Conservation (phyloP, 2,329 filamentous ascomycete genomes). For the Harringtonia aguacate region DNA sequence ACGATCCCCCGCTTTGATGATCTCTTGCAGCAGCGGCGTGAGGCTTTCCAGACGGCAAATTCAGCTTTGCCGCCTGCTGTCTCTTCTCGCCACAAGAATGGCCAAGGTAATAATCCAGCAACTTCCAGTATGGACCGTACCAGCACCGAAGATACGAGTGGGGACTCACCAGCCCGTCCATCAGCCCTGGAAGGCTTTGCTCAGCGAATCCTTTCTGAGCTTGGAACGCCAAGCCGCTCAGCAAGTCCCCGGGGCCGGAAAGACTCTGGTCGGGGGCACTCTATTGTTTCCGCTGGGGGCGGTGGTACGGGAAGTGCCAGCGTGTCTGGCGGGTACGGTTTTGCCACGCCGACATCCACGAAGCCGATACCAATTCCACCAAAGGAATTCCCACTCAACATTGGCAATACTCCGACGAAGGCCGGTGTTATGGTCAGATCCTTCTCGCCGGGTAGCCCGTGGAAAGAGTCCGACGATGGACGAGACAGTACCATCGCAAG, state of each 20-base stretch:
- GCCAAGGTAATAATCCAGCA: constrained; percentile 9
- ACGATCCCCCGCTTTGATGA: constrained; percentile 64
- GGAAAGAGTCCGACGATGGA: constrained; percentile 16
- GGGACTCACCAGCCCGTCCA: constrained; percentile 40
- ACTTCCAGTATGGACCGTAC: constrained; percentile 26
- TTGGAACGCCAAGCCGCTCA: constrained; percentile 41
- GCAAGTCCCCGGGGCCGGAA: constrained; percentile 39
- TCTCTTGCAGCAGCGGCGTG: constrained; percentile 53
- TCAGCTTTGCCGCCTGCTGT: constrained; percentile 6
- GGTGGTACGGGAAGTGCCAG: not conserved
- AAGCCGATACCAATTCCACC: constrained; percentile 24
- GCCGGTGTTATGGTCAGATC: constrained; percentile 20
- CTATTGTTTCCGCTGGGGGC: not conserved
- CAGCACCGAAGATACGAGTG: constrained; percentile 33
- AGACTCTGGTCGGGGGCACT: constrained; percentile 20
- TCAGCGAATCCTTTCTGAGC: constrained; percentile 50
- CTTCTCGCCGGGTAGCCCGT: constrained; percentile 27
- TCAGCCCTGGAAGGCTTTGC: constrained; percentile 50
- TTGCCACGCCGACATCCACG: constrained; percentile 19
- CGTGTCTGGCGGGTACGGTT: constrained; percentile 15
- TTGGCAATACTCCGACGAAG: constrained; percentile 23
- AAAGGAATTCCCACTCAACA: constrained; percentile 29
- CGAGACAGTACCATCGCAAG: constrained; percentile 28
- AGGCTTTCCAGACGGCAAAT: constrained; percentile 53
- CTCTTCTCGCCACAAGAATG: not conserved